phyloP scores from a whole-genome alignment of 768 basidiomycete genomes.

The Lactifluus hygrophoroides region DNA sequence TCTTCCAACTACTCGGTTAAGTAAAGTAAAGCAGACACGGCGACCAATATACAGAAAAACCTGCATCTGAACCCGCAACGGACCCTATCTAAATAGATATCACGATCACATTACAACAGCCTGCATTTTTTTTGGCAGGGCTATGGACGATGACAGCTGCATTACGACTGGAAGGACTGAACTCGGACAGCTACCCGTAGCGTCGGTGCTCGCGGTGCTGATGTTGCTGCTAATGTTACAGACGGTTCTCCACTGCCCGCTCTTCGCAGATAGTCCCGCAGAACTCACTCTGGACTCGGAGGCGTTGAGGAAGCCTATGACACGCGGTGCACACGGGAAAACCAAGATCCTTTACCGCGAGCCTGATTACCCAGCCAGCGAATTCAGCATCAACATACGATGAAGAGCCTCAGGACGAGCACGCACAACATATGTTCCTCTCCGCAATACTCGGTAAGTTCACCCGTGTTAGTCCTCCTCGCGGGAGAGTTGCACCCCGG shows the following conservation, averaged over 20 bases:
- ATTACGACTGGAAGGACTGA: no score
- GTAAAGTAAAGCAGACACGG: no score
- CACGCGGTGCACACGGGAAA: constrained; percentile 5
- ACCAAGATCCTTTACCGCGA: neutral
- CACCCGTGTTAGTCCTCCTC: neutral
- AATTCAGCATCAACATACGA: neutral
- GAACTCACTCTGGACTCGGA: neutral
- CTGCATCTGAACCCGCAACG: no score
- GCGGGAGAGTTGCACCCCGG: neutral
- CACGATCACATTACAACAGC: constrained; percentile 2
- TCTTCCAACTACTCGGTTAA: no score
- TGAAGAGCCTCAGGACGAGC: neutral
- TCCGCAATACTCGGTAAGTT: constrained; percentile 6
- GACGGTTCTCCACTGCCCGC: no score
- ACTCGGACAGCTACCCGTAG: no score
- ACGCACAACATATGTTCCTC: constrained; percentile 8
- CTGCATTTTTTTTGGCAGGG: no score
- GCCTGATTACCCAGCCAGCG: neutral
- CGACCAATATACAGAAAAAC: no score
- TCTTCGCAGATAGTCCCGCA: constrained; percentile 6
- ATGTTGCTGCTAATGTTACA: no score
- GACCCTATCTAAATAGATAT: neutral
- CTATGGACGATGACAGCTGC: no score
- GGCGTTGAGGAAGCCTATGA: neutral
- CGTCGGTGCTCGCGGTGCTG: no score